These are phyloP conservation scores for Helianthus tuberosus DNA, from an alignment of 129 eudicot genomes.

Conservation along the genomic window DNA sequence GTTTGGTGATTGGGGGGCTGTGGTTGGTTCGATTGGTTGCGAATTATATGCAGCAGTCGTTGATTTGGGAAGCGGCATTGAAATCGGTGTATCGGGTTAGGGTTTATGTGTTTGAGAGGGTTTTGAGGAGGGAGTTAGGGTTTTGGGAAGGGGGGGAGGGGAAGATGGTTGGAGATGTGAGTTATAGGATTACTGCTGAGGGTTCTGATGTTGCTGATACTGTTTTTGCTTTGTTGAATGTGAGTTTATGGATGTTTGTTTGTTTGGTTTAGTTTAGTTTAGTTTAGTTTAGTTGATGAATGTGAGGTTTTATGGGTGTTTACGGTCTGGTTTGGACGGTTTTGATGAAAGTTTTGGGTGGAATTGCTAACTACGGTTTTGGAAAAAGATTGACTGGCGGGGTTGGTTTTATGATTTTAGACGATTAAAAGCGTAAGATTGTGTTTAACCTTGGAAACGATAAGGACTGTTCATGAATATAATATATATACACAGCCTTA, in stretches of 20 bases:
- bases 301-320: neutral
- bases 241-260: conserved; percentile 21
- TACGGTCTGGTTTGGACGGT: too few relatives aligned
- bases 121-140: conserved; percentile 81
- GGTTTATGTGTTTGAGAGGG: conserved; percentile 73
- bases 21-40: conserved; percentile 52
- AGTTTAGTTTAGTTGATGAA: neutral
- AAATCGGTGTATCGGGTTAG: conserved; percentile 56
- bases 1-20: conserved; percentile 53
- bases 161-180: conserved; percentile 68
- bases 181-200: conserved; percentile 87
- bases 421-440: too few relatives aligned
- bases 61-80: conserved; percentile 89
- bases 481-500: too few relatives aligned
- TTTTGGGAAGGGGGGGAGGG: conserved; percentile 75
- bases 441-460: too few relatives aligned
- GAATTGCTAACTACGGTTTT: too few relatives aligned
- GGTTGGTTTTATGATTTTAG: too few relatives aligned
- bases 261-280: neutral
- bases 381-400: too few relatives aligned
- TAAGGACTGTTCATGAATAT: too few relatives aligned
- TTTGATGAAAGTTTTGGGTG: too few relatives aligned
- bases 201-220: conserved; percentile 87
- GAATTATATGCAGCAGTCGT: conserved; percentile 68
- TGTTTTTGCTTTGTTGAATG: conserved; percentile 66